These are phyloP conservation scores for Corylus heterophylla DNA, from an alignment of 306 rosid species.

Conservation along the genomic window DNA sequence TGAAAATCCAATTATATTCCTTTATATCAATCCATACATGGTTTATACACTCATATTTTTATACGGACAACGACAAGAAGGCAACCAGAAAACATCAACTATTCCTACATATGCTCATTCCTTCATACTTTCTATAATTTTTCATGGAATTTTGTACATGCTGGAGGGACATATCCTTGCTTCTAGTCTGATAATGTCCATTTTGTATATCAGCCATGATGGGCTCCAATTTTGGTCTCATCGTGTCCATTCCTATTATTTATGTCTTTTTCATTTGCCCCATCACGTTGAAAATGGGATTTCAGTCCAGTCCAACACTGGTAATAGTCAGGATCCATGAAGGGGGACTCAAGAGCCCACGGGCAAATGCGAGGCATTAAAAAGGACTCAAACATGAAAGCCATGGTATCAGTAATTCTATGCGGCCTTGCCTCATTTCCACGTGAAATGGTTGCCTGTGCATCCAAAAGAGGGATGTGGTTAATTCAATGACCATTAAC, in stretches of 20 bases:
- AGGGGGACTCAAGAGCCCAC: conserved; percentile 82
- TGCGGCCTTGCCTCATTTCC: conserved; percentile 71
- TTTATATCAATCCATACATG: neutral
- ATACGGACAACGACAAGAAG: neutral
- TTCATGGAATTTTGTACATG: neutral
- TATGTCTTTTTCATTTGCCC: conserved; percentile 4
- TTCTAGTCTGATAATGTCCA: neutral
- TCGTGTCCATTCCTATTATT: conserved; percentile 18
- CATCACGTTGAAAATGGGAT: conserved; percentile 57
- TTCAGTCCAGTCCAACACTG: conserved; percentile 86
- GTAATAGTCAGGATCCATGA: conserved; percentile 80
- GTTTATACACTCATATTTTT: neutral
- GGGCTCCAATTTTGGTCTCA: conserved; percentile 16
- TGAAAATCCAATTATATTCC: neutral
- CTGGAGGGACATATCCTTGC: neutral
- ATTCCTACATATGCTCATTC: neutral
- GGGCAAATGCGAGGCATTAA: conserved; percentile 70
- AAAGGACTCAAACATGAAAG: conserved; percentile 92
- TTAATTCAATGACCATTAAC: neutral
- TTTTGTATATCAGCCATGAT: neutral
- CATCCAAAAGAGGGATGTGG: neutral
- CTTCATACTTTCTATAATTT: neutral
- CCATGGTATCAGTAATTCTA: conserved; percentile 72
- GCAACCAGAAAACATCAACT: neutral
- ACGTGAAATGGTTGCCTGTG: conserved; percentile 66